A percentile compares a stretch with the other conserved stretches of the same genome.
These are phyloP conservation scores for Taphrina sp. DNA, from an alignment of 1,139 yeast species.

Conservation along the genomic window DNA sequence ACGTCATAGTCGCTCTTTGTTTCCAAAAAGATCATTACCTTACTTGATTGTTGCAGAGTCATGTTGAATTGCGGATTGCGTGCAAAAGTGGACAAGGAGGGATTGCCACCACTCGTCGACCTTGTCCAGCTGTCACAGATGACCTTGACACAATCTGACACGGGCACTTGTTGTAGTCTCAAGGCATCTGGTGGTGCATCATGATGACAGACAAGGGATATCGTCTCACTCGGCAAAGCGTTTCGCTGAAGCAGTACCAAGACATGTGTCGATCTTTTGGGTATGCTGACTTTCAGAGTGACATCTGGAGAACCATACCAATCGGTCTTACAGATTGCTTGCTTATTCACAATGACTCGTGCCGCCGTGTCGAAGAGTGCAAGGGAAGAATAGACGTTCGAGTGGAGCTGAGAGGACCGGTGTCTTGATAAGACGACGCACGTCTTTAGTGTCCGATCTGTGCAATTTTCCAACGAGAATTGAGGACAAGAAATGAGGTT, in stretches of 20 bases:
- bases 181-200: constrained; percentile 45
- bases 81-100: constrained; percentile 53
- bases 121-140: constrained; percentile 54
- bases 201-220: constrained; percentile 42
- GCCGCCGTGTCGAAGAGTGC: constrained; percentile 39
- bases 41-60: constrained; percentile 39
- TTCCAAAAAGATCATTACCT: constrained; percentile 40
- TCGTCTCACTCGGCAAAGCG: constrained; percentile 42
- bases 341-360: constrained; percentile 37
- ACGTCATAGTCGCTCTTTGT: constrained; percentile 43
- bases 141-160: constrained; percentile 38
- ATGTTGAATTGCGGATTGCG: constrained; percentile 63
- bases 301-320: constrained; percentile 42
- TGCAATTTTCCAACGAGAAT: constrained; percentile 1
- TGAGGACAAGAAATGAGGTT: constrained; percentile 35
- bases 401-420: not conserved
- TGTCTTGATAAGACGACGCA: not conserved
- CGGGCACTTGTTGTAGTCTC: constrained; percentile 40
- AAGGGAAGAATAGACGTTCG: constrained; percentile 38
- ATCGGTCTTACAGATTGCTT: constrained; percentile 39
- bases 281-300: constrained; percentile 40
- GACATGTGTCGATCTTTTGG: constrained; percentile 39
- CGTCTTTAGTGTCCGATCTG: not conserved
- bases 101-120: constrained; percentile 57
- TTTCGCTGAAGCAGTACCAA: constrained; percentile 37